Conservation (phyloP, 2,329 filamentous ascomycete genomes). For the Pseudocercospora cruenta region DNA sequence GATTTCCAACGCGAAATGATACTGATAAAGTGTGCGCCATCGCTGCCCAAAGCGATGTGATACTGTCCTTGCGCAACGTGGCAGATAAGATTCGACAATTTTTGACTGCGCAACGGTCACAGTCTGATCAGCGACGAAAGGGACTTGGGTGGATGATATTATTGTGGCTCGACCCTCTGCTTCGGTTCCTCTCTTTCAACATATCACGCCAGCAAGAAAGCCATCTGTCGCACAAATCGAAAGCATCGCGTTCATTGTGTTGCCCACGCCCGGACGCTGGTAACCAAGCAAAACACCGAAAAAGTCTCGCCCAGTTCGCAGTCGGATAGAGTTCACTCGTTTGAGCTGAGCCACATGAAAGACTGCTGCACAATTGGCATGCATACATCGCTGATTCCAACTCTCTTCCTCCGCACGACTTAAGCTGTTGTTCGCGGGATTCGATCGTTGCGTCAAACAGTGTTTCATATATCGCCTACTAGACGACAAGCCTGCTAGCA, state of each 20-base stretch:
- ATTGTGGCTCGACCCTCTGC: background rate
- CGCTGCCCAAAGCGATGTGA: slow-evolving; percentile 6
- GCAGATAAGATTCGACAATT: slow-evolving; percentile 13
- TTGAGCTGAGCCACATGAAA: slow-evolving; percentile 8
- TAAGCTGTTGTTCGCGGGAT: slow-evolving; percentile 1
- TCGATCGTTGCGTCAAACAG: slow-evolving; percentile 2
- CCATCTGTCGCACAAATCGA: slow-evolving; percentile 3
- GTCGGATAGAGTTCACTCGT: slow-evolving; percentile 2
- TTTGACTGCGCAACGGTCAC: slow-evolving; percentile 13
- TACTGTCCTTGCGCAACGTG: slow-evolving; percentile 15
- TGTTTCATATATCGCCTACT: slow-evolving; percentile 7
- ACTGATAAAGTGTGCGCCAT: background rate
- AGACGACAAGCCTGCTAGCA: slow-evolving; percentile 8
- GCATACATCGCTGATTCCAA: slow-evolving; percentile 6
- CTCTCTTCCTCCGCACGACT: slow-evolving; percentile 9
- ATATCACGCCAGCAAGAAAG: background rate
- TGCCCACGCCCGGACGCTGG: background rate
- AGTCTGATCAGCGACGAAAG: background rate
- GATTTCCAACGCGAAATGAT: background rate
- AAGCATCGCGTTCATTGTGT: slow-evolving; percentile 5
- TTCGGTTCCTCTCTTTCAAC: slow-evolving; percentile 2
- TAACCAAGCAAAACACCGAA: background rate
- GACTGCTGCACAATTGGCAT: slow-evolving; percentile 4
- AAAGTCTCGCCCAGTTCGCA: background rate
- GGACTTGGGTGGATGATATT: background rate